phyloP scores from a whole-genome alignment of 2,329 filamentous ascomycete species.

The Calonectria pteridis region DNA sequence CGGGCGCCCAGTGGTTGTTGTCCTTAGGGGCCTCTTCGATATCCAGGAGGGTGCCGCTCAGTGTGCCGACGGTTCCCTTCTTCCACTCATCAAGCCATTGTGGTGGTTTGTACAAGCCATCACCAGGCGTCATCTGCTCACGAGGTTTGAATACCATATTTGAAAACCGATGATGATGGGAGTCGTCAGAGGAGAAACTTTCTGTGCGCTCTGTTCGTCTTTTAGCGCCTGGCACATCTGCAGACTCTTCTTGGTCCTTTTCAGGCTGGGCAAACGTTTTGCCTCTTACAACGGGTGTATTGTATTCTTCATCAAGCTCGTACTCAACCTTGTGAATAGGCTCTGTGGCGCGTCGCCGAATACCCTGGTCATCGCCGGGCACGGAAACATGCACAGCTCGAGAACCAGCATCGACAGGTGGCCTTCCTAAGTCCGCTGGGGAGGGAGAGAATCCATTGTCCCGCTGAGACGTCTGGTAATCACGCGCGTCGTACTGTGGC shows the following conservation, averaged over 20 bases:
- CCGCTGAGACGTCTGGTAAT: constrained; percentile 36
- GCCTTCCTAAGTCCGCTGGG: constrained; percentile 34
- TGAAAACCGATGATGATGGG: constrained; percentile 54
- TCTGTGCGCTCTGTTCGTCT: constrained; percentile 46
- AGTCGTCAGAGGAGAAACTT: constrained; percentile 46
- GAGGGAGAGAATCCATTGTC: constrained; percentile 51
- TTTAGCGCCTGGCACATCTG: constrained; percentile 33
- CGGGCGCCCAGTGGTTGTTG: constrained; percentile 44
- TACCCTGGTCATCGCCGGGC: constrained; percentile 38
- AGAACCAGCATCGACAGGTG: constrained; percentile 18
- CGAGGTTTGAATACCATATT: constrained; percentile 58
- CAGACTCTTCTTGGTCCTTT: constrained; percentile 19
- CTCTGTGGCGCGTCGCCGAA: constrained; percentile 48
- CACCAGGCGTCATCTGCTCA: constrained; percentile 59
- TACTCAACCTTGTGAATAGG: constrained; percentile 45
- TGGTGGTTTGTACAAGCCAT: constrained; percentile 70
- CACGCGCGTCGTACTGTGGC: not conserved
- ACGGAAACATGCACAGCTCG: constrained; percentile 26
- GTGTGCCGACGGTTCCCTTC: constrained; percentile 72
- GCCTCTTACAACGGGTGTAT: constrained; percentile 38
- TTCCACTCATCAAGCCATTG: constrained; percentile 80
- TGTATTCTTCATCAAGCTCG: constrained; percentile 45
- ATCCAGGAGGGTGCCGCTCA: constrained; percentile 71
- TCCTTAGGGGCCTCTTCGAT: constrained; percentile 61
- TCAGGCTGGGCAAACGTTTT: constrained; percentile 30